Percentiles rank a stretch among this genome's conserved stretches.
Evolutionary conservation across 805 yeast species (phyloP).

Genomic region (Ogataea pignaliae): DNA sequence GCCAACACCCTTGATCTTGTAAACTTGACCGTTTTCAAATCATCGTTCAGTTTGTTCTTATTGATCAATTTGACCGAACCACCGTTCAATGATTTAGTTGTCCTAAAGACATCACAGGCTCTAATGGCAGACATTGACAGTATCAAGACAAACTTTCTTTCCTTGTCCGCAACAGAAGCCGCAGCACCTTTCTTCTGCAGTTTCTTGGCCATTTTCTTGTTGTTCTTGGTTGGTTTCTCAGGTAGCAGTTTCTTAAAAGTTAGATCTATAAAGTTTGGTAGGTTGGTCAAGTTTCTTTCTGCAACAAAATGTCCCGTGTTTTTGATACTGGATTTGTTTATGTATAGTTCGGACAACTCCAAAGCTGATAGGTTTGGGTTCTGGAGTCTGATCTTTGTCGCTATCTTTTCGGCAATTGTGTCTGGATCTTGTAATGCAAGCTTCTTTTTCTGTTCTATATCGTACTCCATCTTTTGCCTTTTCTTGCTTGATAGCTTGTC

Average conservation of each 20-base stretch:
- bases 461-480: conserved; percentile 61
- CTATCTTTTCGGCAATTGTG: conserved; percentile 62
- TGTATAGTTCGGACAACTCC: conserved; percentile 64
- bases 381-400: conserved; percentile 51
- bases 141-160: conserved; percentile 44
- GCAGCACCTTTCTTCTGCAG: conserved; percentile 19
- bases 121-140: conserved; percentile 76
- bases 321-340: conserved; percentile 50
- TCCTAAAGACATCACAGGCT: conserved; percentile 80
- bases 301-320: conserved; percentile 57
- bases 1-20: conserved; percentile 49
- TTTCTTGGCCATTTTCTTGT: conserved; percentile 27
- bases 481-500: conserved; percentile 60
- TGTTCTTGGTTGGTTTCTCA: conserved; percentile 21
- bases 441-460: conserved; percentile 49
- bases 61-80: conserved; percentile 68
- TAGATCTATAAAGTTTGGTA: conserved; percentile 48
- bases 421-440: conserved; percentile 55
- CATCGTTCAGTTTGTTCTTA: conserved; percentile 68
- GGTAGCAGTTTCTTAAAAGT: conserved; percentile 47
- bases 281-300: conserved; percentile 50
- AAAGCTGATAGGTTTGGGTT: conserved; percentile 68
- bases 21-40: conserved; percentile 41
- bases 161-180: conserved; percentile 16
- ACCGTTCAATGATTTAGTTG: conserved; percentile 39